Evolutionary conservation across 331 rosid species (phyloP).

Genomic region (Saraca asoca): DNA sequence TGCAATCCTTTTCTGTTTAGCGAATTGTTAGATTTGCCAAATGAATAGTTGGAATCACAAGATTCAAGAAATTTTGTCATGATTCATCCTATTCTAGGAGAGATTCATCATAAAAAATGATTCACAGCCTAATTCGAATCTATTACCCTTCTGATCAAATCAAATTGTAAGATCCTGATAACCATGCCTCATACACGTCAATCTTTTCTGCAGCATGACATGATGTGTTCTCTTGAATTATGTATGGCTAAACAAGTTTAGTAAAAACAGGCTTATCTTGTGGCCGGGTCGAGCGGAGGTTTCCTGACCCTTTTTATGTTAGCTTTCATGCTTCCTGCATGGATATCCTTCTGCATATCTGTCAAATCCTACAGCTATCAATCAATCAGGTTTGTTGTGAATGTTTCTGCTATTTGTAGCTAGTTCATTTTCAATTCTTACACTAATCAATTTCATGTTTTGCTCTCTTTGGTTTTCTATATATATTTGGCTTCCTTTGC

Average conservation of each 20-base stretch:
- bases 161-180: too few species aligned
- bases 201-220: conserved; percentile 11
- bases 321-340: conserved; percentile 76
- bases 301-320: conserved; percentile 66
- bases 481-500: conserved; percentile 16
- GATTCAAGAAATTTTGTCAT: too few species aligned
- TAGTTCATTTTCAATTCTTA: neutral
- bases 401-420: conserved; percentile 12
- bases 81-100: too few species aligned
- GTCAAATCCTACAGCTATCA: conserved; percentile 58
- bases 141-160: too few species aligned
- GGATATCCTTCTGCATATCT: conserved; percentile 67
- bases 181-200: too few species aligned
- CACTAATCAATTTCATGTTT: conserved; percentile 3
- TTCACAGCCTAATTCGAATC: too few species aligned
- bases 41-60: too few species aligned
- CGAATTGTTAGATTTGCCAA: too few species aligned
- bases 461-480: conserved; percentile 21
- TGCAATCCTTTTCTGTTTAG: too few species aligned
- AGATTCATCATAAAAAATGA: too few species aligned
- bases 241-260: conserved; percentile 45
- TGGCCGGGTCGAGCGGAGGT: conserved; percentile 88
- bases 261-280: conserved; percentile 79
- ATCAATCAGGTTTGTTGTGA: conserved; percentile 67
- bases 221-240: conserved; percentile 23